phyloP scores from a whole-genome alignment of 768 basidiomycete species.

The Pleurotus platypus region DNA sequence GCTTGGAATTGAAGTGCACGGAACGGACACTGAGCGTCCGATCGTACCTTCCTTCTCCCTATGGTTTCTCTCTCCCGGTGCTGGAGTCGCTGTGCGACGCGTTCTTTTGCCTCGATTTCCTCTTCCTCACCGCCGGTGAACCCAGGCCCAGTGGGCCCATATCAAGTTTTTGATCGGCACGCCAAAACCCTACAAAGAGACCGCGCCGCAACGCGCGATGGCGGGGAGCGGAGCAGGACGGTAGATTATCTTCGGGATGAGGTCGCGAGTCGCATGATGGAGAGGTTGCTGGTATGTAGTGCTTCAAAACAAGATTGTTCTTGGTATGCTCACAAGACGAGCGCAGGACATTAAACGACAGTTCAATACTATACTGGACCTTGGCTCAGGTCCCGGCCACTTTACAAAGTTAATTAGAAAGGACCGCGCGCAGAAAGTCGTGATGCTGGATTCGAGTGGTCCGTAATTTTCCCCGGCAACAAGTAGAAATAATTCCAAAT shows the following conservation, averaged over 20 bases:
- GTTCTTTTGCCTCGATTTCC: constrained; percentile 48
- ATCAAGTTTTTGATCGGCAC: constrained; percentile 82
- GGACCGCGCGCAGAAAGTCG: constrained; percentile 62
- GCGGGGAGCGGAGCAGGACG: constrained; percentile 59
- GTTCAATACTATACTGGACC: constrained; percentile 77
- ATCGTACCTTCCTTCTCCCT: no score
- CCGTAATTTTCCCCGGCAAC: constrained; percentile 17
- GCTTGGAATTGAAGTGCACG: no score
- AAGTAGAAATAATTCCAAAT: background rate
- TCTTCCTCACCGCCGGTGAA: constrained; percentile 36
- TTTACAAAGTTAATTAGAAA: constrained; percentile 78
- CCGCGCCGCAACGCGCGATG: constrained; percentile 56
- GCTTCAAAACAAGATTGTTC: background rate
- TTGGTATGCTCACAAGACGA: no score
- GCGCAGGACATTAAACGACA: constrained; percentile 85
- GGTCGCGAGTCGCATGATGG: constrained; percentile 86
- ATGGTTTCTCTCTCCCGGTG: no score
- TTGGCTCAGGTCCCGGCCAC: constrained; percentile 90
- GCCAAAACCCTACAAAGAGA: constrained; percentile 79
- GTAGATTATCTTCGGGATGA: constrained; percentile 94
- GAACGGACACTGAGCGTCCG: no score
- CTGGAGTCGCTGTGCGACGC: constrained; percentile 11
- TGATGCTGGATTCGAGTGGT: constrained; percentile 91
- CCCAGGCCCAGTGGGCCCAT: constrained; percentile 54
- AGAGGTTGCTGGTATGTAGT: constrained; percentile 72